Conservation (phyloP, 495 filamentous ascomycete species). For the Penicillium nucicola region DNA sequence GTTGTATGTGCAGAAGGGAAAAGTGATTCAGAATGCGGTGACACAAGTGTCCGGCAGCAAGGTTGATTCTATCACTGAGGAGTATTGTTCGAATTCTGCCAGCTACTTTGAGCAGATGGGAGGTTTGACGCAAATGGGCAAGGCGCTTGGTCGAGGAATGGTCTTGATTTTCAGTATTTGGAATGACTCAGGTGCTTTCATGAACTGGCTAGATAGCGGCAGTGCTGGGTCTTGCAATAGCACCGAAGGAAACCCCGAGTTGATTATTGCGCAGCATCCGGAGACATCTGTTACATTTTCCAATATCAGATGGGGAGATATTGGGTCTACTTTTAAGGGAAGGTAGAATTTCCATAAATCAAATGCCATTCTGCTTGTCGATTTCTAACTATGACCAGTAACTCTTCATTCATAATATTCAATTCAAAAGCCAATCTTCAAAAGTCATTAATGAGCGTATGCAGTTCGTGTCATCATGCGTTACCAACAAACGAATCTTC, state of each 20-base stretch:
- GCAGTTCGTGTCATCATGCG: constrained; percentile 22
- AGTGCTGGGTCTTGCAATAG: constrained; percentile 57
- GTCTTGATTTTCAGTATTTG: constrained; percentile 64
- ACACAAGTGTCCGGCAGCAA: constrained; percentile 11
- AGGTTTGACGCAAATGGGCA: constrained; percentile 27
- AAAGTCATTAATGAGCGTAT: constrained; percentile 24
- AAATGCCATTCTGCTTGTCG: not conserved
- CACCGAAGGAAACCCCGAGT: constrained; percentile 28
- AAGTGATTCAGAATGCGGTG: constrained; percentile 42
- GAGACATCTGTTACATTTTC: constrained; percentile 31
- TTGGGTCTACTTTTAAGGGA: constrained; percentile 26
- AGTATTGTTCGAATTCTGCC: constrained; percentile 16
- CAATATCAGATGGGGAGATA: constrained; percentile 37
- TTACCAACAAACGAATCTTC: constrained; percentile 1
- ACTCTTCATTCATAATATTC: not conserved
- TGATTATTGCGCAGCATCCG: constrained; percentile 27
- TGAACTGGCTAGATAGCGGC: constrained; percentile 62
- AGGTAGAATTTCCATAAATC: not conserved
- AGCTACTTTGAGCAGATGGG: constrained; percentile 18
- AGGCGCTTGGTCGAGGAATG: constrained; percentile 55
- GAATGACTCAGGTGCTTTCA: constrained; percentile 55
- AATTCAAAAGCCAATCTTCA: constrained; percentile 2
- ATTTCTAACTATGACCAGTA: not conserved
- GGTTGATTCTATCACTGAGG: constrained; percentile 24
- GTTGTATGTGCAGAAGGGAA: constrained; percentile 59